Base-by-base conservation (phyloP, 352 stramenopile genomes). In the Globisporangium iwayamae region DNA sequence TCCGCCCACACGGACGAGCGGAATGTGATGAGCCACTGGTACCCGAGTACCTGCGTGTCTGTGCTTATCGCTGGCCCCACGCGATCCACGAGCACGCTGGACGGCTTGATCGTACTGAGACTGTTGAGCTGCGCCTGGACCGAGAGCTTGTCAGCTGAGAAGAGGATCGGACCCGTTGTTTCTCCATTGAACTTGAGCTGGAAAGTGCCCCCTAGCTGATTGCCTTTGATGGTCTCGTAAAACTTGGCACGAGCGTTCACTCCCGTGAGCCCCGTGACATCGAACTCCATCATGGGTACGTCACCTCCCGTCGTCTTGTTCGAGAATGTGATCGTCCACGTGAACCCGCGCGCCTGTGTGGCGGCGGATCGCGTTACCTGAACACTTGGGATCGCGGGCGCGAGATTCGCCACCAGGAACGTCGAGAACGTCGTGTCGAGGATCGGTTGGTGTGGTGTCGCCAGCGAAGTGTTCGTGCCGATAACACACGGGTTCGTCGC, bases 21-120 rank as follows among this genome's bases (percentile, higher is more conserved):
- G 74, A 99, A 99, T 22, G 94, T 98, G 41, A 99, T 85, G 6
- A 78, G 74, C 94, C 94, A 98, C 30, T 74, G 87, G 69, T 97
- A 98, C 6, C 87, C 81, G 1, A 84, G 52, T 1, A 98, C 92
- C 71, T 98, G 90, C 13, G 70, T 75, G 34, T 65, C 62, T 18
- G 71, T 56, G 11, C 78, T 72, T 6, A 74, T 73, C 9, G 55
- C 54, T 22, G 79, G 64, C 1, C 78, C 85, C 7, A 68, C 61
- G 7, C 91, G 78, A 36, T 79, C 79, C 1, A 99, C 95, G 7
- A 89, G 54, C 8, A 99, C 96, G 47, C 72, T 81, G 4, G 91
- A 98, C 28, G 95, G 95, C 43, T 91, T 91, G 70, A 98, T 98
- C 3, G 87, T 94, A 25, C 81, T 87, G 14, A 99, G 70, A 48